Conservation (phyloP, 2,329 filamentous ascomycete species). For the Neurospora crassa region DNA sequence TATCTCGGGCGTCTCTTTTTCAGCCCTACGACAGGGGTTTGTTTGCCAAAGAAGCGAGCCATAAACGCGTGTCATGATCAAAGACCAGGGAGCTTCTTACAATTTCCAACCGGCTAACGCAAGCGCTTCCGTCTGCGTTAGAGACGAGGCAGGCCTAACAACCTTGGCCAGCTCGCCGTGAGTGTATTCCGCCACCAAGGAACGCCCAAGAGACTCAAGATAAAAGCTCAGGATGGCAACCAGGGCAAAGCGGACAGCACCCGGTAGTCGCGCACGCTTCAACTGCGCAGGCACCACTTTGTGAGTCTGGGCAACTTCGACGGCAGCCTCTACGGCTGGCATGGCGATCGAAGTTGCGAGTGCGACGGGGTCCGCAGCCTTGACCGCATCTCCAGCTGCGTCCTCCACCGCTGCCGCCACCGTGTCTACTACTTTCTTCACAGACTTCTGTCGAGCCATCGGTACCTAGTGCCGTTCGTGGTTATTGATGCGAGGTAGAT, state of each 20-base stretch:
- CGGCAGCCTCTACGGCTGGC: background rate
- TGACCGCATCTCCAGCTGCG: background rate
- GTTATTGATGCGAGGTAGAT: background rate
- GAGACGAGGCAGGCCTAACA: slow-evolving; percentile 35
- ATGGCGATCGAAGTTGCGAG: background rate
- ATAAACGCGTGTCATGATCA: background rate
- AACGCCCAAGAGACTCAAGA: slow-evolving; percentile 56
- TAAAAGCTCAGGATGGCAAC: slow-evolving; percentile 46
- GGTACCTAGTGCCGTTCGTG: background rate
- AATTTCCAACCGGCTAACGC: slow-evolving; percentile 42
- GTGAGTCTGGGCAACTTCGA: background rate
- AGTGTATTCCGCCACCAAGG: slow-evolving; percentile 48
- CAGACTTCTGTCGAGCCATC: background rate
- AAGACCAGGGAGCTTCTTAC: slow-evolving; percentile 29
- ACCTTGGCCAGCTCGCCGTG: slow-evolving; percentile 58
- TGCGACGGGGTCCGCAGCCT: background rate
- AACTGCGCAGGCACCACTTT: background rate
- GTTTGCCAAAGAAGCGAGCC: background rate
- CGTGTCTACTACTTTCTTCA: background rate
- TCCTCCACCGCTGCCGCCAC: background rate
- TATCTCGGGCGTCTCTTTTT: slow-evolving; percentile 24
- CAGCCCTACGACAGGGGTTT: slow-evolving; percentile 11
- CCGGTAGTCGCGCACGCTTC: slow-evolving; percentile 30
- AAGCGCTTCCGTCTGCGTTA: slow-evolving; percentile 45
- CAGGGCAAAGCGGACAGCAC: slow-evolving; percentile 40